Evolutionary conservation across 2,329 filamentous ascomycete genomes (phyloP).

Genomic region (Penicillium frequentans): DNA sequence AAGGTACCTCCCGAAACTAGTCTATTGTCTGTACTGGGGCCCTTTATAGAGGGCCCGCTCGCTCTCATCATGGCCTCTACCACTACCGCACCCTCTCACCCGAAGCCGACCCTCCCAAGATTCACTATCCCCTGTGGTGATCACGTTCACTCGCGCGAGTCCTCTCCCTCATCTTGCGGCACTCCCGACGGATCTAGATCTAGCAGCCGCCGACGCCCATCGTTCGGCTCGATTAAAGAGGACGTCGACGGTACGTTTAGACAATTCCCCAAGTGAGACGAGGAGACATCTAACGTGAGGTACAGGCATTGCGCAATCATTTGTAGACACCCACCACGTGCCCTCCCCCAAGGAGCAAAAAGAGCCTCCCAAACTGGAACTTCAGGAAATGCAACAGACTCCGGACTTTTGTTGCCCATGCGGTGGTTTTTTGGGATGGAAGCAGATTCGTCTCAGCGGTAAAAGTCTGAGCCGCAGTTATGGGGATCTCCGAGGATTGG

Average conservation of each 20-base stretch:
- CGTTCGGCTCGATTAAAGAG: constrained; percentile 47
- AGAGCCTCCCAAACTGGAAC: constrained; percentile 23
- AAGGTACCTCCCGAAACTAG: constrained; percentile 8
- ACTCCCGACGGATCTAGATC: constrained; percentile 39
- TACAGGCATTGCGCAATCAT: constrained; percentile 45
- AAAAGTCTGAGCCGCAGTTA: constrained; percentile 47
- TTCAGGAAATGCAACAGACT: constrained; percentile 34
- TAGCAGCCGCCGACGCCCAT: constrained; percentile 41
- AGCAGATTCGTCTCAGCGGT: constrained; percentile 46
- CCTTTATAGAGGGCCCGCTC: constrained; percentile 28
- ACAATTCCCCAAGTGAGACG: not conserved
- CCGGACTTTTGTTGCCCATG: constrained; percentile 49
- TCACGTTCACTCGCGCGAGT: constrained; percentile 28
- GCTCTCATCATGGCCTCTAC: constrained; percentile 31
- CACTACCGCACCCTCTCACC: constrained; percentile 18
- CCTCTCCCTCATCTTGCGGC: constrained; percentile 35
- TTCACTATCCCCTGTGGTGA: constrained; percentile 23
- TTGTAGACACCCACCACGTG: constrained; percentile 40
- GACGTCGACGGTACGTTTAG: constrained; percentile 40
- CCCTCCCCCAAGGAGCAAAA: constrained; percentile 26
- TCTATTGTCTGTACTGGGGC: constrained; percentile 9
- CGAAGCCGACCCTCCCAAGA: constrained; percentile 26
- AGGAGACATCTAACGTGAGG: not conserved
- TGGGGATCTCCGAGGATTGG: constrained; percentile 40
- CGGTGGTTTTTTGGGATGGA: constrained; percentile 47